These are phyloP conservation scores for Incumbomyces delicatus DNA, from an alignment of 2,329 filamentous ascomycete species.

Conservation along the genomic window DNA sequence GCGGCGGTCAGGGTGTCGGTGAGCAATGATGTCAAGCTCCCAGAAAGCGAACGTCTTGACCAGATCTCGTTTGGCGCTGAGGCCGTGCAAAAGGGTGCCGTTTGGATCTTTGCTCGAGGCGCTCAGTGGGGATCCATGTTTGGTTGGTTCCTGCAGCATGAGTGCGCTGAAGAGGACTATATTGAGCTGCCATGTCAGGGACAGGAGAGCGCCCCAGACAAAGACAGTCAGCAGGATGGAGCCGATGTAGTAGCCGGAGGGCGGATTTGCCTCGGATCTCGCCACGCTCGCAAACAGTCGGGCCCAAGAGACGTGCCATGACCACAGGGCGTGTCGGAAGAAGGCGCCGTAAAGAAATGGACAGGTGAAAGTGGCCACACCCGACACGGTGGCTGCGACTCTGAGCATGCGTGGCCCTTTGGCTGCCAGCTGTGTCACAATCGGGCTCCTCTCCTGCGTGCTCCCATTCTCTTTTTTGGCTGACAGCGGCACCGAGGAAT, in stretches of 20 bases:
- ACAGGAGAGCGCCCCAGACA: conserved; percentile 56
- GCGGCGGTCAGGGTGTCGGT: conserved; percentile 63
- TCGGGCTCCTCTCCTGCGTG: conserved; percentile 26
- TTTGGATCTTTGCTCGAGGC: conserved; percentile 83
- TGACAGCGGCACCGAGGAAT: conserved; percentile 56
- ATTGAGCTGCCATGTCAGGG: conserved; percentile 64
- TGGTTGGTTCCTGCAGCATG: conserved; percentile 69
- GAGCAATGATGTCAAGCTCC: conserved; percentile 75
- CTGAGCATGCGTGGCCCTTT: conserved; percentile 25
- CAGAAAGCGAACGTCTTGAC: conserved; percentile 79
- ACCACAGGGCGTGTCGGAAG: conserved; percentile 57
- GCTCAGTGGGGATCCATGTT: conserved; percentile 75
- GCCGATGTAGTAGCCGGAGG: conserved; percentile 45
- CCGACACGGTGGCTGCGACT: conserved; percentile 27
- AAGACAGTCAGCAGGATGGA: conserved; percentile 45
- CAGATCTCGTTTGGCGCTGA: conserved; percentile 72
- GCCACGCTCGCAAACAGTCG: conserved; percentile 68
- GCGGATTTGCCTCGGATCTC: conserved; percentile 55
- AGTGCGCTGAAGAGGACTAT: conserved; percentile 73
- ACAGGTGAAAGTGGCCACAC: conserved; percentile 36
- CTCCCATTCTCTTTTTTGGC: conserved; percentile 29
- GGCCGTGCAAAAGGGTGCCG: conserved; percentile 71
- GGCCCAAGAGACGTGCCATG: conserved; percentile 58
- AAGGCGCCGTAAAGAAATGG: conserved; percentile 53
- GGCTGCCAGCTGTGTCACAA: conserved; percentile 30